A percentile compares a stretch with the other conserved stretches of the same genome.
phyloP scores from a whole-genome alignment of 805 yeast species.

The Sugiyamaella smithiae region DNA sequence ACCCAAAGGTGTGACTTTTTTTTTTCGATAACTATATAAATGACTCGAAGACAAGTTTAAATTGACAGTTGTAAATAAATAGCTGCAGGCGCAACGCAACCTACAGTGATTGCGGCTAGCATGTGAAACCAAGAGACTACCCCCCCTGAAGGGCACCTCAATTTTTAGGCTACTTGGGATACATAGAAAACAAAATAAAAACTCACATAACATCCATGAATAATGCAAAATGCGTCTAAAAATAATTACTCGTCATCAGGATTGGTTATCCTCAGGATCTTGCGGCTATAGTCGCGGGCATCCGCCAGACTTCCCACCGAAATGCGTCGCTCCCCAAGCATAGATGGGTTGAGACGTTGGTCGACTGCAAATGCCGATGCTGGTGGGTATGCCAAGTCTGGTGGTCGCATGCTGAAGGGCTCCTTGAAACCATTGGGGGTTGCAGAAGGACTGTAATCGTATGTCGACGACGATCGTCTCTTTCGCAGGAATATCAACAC shows the following conservation, averaged over 20 bases:
- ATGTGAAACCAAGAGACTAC: neutral
- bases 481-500: conserved; percentile 43
- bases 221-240: neutral
- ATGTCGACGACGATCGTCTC: conserved; percentile 38
- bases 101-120: neutral
- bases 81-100: too few species aligned
- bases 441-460: conserved; percentile 39
- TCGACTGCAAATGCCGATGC: conserved; percentile 41
- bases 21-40: too few species aligned
- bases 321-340: conserved; percentile 79
- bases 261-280: conserved; percentile 81
- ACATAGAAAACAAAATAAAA: neutral
- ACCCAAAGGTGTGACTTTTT: too few species aligned
- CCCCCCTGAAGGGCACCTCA: neutral
- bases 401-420: conserved; percentile 29
- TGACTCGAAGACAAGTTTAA: too few species aligned
- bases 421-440: conserved; percentile 33
- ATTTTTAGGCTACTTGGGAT: neutral
- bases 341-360: conserved; percentile 68
- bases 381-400: conserved; percentile 17
- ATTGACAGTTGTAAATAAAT: too few species aligned
- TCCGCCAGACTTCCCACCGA: conserved; percentile 87
- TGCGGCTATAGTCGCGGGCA: conserved; percentile 76
- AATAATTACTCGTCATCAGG: conserved; percentile 56
- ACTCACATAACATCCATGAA: conserved; percentile 3